Evolutionary conservation across 176 grass and related monocot species (phyloP).

Genomic region (Avena insularis): DNA sequence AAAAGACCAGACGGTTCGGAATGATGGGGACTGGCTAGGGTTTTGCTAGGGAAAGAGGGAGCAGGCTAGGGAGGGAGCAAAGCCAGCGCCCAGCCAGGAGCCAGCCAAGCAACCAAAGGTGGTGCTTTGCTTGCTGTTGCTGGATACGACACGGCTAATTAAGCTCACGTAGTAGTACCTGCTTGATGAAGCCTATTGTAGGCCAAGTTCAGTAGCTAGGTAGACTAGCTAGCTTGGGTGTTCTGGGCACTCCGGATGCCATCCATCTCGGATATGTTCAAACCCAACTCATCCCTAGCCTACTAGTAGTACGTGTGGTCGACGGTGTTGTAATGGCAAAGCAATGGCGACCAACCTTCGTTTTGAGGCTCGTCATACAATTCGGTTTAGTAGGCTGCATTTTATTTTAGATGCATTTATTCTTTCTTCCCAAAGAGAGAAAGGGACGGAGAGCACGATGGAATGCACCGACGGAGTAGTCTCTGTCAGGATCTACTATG

Average conservation of each 20-base stretch:
- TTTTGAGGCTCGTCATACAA: too few species aligned
- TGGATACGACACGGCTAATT: constrained; percentile 9
- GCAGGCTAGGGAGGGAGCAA: constrained; percentile 38
- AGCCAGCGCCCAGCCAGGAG: neutral
- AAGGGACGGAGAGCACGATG: neutral
- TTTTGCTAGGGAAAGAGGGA: constrained; percentile 39
- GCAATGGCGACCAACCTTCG: too few species aligned
- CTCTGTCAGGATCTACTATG: neutral
- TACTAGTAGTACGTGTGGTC: too few species aligned
- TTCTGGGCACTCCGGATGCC: neutral
- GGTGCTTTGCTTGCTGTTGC: constrained; percentile 34
- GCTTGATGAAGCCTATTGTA: neutral
- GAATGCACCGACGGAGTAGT: neutral
- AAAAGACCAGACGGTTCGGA: neutral
- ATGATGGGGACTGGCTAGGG: neutral
- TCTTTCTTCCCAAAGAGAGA: neutral
- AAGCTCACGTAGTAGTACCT: neutral
- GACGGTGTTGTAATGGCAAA: too few species aligned
- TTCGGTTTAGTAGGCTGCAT: too few species aligned
- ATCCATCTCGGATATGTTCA: neutral
- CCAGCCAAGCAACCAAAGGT: constrained; percentile 34
- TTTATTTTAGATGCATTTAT: too few species aligned
- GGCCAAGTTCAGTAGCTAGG: neutral
- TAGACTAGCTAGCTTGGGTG: neutral
- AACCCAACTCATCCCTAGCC: too few species aligned